Base-by-base conservation (phyloP, 2,329 filamentous ascomycete species). In the Metarhizium robertsii region DNA sequence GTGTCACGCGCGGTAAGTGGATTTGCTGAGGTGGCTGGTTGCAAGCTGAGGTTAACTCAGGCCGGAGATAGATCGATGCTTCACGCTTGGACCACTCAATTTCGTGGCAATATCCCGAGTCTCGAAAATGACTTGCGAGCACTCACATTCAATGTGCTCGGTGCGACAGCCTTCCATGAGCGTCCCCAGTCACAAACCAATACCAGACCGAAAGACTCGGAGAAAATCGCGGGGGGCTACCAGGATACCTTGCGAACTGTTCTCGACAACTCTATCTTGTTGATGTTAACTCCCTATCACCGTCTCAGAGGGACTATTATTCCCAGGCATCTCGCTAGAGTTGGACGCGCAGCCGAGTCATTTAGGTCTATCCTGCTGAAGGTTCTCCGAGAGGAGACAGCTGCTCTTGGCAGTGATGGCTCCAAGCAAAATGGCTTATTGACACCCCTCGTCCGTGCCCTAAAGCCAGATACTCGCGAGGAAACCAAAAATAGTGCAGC, bases 201-300 rank as follows among this genome's bases (percentile, higher is more conserved):
- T 14, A 14, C 43, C 7, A n/a, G n/a, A 8, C 13, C 8, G 13
- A n/a, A 14, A 2, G 43, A 8, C n/a, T 10, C 16, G 11, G 43
- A n/a, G 20, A 25, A 46, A 11, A n/a, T 14, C 11, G 43, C 43
- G n/a, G 20, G 6, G 11, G n/a, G 13, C 43, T 46, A 46, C 20
- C 11, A 4, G 8, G n/a, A 46, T n/a, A n/a, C 43, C n/a, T 43
- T 56, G 2, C 54, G 53, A 42, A 47, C 43, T 20, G 47, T 56
- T 14, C 50, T 56, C 14, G 54, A 56, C 13, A 49, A 49, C 14
- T 36, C 29, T 40, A 53, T 56, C 32, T 43, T 56, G 13, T 29
- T 56, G 50, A 53, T 53, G 43, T 29, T 48, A 5, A 34, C 32
- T 30, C 25, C 20, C 42, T 40, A 7, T 30, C 29, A 20, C 7